Conservation (phyloP, 148 eudicot species). For the Silene latifolia region DNA sequence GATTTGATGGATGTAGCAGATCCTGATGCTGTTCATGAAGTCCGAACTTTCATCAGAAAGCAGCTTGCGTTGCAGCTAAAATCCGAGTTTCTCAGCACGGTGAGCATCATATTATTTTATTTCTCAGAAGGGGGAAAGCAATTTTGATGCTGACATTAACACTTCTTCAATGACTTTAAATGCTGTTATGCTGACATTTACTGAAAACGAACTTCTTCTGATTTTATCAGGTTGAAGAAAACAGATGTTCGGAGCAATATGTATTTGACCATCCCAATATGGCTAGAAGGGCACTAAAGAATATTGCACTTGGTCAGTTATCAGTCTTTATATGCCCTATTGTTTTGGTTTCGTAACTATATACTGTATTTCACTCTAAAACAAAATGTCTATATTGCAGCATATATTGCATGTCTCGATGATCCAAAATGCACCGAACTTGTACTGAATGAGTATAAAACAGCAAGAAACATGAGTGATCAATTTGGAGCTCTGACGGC, state of each 20-base stretch:
- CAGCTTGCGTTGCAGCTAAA: conserved; percentile 84
- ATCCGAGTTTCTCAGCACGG: conserved; percentile 57
- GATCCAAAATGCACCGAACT: conserved; percentile 63
- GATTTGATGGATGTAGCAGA: conserved; percentile 97
- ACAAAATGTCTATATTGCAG: conserved; percentile 37
- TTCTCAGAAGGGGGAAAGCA: neutral
- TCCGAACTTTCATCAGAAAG: conserved; percentile 71
- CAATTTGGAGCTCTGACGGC: conserved; percentile 87
- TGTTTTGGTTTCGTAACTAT: neutral
- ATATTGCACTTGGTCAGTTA: conserved; percentile 62
- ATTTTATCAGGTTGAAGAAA: conserved; percentile 61
- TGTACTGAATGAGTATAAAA: conserved; percentile 70
- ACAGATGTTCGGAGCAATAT: conserved; percentile 68
- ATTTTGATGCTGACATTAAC: neutral
- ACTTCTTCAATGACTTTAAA: too few relatives aligned
- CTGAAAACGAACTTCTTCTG: conserved; percentile 16
- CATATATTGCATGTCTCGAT: conserved; percentile 70
- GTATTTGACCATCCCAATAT: conserved; percentile 63
- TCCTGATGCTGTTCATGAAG: conserved; percentile 97
- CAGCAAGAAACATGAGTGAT: conserved; percentile 93
- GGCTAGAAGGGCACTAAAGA: conserved; percentile 93
- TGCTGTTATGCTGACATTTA: neutral
- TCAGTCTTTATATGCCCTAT: neutral
- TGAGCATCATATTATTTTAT: conserved; percentile 22
- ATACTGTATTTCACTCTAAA: neutral